phyloP scores from a whole-genome alignment of 257 asterid genomes.

The Euphrasia confusa region DNA sequence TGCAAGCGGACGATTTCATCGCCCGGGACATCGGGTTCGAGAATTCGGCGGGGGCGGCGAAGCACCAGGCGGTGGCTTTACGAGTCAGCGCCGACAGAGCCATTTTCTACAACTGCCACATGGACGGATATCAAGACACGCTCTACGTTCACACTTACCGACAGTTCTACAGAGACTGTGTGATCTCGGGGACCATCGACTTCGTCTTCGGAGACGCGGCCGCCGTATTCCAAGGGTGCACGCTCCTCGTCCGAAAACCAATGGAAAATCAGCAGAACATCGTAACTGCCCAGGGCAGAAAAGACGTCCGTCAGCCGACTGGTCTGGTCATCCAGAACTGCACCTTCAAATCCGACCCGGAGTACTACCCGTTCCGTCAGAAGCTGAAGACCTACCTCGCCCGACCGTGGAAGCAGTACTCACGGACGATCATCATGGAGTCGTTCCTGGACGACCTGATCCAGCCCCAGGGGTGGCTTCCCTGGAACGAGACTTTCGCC shows the following conservation, averaged over 20 bases:
- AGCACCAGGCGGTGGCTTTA: conserved; percentile 81
- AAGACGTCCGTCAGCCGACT: conserved; percentile 66
- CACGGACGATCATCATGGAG: conserved; percentile 70
- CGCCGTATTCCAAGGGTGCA: conserved; percentile 72
- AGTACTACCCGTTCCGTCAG: conserved; percentile 28
- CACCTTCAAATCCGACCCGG: conserved; percentile 48
- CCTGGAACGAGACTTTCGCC: conserved; percentile 53
- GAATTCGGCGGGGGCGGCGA: conserved; percentile 66
- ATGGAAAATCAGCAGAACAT: conserved; percentile 54
- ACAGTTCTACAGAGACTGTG: conserved; percentile 66
- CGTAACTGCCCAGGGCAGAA: conserved; percentile 80
- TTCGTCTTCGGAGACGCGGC: conserved; percentile 77
- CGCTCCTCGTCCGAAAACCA: conserved; percentile 64
- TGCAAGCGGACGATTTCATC: conserved; percentile 63
- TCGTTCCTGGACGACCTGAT: conserved; percentile 59
- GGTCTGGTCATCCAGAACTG: conserved; percentile 69
- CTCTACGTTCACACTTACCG: conserved; percentile 75
- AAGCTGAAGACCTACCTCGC: conserved; percentile 53
- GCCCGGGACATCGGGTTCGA: conserved; percentile 76
- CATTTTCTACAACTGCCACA: conserved; percentile 61
- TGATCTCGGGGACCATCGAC: conserved; percentile 78
- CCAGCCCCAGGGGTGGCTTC: conserved; percentile 69
- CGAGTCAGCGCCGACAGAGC: conserved; percentile 65
- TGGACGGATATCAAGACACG: conserved; percentile 83
- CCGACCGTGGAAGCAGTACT: conserved; percentile 74